Evolutionary conservation across 768 basidiomycete genomes (phyloP).

Genomic region (Amanita thiersii): DNA sequence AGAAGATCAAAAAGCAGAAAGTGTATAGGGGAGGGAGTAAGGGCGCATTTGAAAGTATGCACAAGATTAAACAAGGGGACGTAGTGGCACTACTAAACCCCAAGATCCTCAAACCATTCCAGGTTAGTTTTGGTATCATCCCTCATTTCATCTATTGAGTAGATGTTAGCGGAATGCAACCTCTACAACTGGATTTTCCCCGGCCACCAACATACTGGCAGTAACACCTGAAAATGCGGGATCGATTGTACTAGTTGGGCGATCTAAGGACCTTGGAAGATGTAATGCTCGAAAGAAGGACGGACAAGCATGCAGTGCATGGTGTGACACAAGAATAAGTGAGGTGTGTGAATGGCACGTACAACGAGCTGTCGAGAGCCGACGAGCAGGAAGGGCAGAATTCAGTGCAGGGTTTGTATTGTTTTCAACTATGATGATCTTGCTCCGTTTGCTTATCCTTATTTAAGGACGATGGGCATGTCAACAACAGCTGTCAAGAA

Average conservation of each 20-base stretch:
- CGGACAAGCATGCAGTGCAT: constrained; percentile 74
- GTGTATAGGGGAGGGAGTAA: constrained; percentile 83
- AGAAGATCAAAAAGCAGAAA: constrained; percentile 48
- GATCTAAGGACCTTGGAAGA: constrained; percentile 80
- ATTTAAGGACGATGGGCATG: constrained; percentile 67
- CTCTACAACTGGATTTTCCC: constrained; percentile 58
- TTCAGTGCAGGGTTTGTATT: constrained; percentile 69
- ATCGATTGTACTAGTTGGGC: constrained; percentile 79
- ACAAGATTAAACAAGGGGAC: constrained; percentile 81
- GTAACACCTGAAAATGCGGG: constrained; percentile 78
- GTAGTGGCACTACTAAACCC: constrained; percentile 90
- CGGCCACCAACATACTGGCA: constrained; percentile 59
- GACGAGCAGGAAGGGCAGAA: constrained; percentile 74
- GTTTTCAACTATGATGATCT: background rate
- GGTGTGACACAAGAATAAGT: constrained; percentile 86
- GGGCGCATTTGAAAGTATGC: constrained; percentile 86
- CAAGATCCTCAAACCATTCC: constrained; percentile 75
- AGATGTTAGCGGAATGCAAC: constrained; percentile 33
- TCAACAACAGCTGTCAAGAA: constrained; percentile 35
- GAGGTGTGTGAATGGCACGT: constrained; percentile 92
- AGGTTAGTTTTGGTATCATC: constrained; percentile 36
- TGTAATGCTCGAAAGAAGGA: constrained; percentile 74
- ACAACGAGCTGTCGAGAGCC: constrained; percentile 67
- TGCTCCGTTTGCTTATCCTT: background rate
- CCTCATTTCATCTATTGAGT: constrained; percentile 1